Evolutionary conservation across 306 rosid species (phyloP), one percentile per base, ranked within the genome.

Genomic region (Gillenia trifoliata): DNA sequence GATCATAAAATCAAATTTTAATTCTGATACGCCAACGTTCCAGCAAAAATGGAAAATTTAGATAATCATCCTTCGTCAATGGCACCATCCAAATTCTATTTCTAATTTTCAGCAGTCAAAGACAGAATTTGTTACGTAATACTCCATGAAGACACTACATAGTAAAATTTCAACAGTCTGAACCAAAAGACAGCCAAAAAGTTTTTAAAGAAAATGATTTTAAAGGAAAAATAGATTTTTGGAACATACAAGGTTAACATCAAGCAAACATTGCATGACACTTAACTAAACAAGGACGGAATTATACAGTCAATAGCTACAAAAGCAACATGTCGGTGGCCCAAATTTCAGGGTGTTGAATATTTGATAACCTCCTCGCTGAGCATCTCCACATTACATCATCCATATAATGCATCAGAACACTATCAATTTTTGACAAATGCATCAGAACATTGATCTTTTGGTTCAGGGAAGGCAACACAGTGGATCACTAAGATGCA

Each of bases 1-100:
- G 28, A 66, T n/a, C 28, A 50, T 38, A 23, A 25, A 62, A 64
- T 34, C 33, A 77, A 67, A 52, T 38, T 70, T 73, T 69, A 83
- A 52, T 49, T 20, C 78, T 70, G 66, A 56, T 66, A 1, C 47
- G 67, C 65, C 34, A 70, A 65, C 9, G 33, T n/a, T 40, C 61
- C 23, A 15, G 31, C 20, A 20, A 34, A 22, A 55, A 33, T 68
- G 28, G 13, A 8, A 82, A 52, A 36, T 11, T 28, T 40, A 34
- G n/a, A 70, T 57, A 22, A 63, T 45, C 59, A 64, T 50, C 45
- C 33, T 43, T 47, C 17, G 10, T 16, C 72, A 63, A n/a, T 75
- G 49, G 68, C 72, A 38, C 38, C 20, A 28, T 16, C 34, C 70
- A 70, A 41, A 30, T 17, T 22, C 66, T 23, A 33, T 11, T 64